phyloP scores from a whole-genome alignment of 2,329 filamentous ascomycete genomes.

The Aplosporella prunicola region DNA sequence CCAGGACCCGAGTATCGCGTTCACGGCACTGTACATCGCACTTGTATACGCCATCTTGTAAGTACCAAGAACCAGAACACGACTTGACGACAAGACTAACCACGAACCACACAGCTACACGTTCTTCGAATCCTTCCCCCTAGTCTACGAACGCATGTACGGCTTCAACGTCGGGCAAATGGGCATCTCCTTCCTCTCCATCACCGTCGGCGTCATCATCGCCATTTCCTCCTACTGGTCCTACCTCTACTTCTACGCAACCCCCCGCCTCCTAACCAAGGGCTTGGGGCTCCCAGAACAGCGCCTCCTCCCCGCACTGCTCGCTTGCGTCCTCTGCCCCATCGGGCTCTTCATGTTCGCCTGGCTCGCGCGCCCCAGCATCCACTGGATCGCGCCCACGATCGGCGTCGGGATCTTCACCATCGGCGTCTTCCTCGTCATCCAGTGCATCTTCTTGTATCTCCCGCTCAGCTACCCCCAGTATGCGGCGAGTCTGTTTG shows the following conservation, averaged over 20 bases:
- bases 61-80: too few relatives aligned
- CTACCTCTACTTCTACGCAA: constrained; percentile 17
- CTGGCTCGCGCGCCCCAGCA: constrained; percentile 18
- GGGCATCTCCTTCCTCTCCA: constrained; percentile 25
- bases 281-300: constrained; percentile 21
- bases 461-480: constrained; percentile 31
- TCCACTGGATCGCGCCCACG: constrained; percentile 32
- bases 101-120: too few relatives aligned
- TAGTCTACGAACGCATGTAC: constrained; percentile 34
- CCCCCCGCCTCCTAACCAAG: constrained; percentile 16
- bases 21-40: constrained; percentile 14
- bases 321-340: constrained; percentile 21
- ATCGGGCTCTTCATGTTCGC: constrained; percentile 26
- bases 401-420: constrained; percentile 35
- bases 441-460: constrained; percentile 37
- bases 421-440: constrained; percentile 29
- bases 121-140: constrained; percentile 24
- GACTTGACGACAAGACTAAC: too few relatives aligned
- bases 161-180: constrained; percentile 28
- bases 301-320: constrained; percentile 24
- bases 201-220: constrained; percentile 22
- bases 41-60: constrained; percentile 16
- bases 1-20: constrained; percentile 27
- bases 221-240: constrained; percentile 16
- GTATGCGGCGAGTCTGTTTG: constrained; percentile 49